Percentiles rank a stretch among this genome's conserved stretches.
These are phyloP conservation scores for Elsinoe arachidis DNA, from an alignment of 2,329 filamentous ascomycete species.

Conservation along the genomic window DNA sequence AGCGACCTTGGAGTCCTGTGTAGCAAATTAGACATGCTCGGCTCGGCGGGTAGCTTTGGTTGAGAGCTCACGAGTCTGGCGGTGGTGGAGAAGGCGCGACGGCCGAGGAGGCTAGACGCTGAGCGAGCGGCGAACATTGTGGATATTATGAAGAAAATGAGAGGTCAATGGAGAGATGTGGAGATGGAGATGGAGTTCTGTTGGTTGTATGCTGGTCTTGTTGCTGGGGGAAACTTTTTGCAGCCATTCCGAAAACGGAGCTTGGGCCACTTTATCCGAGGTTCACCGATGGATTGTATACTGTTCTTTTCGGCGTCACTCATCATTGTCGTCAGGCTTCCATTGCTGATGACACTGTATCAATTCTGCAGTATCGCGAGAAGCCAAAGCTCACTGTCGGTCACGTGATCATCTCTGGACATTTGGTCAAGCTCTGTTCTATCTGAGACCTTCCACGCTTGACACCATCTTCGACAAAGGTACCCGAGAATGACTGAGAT, in stretches of 20 bases:
- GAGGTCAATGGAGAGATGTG: constrained; percentile 58
- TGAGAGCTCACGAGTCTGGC: constrained; percentile 37
- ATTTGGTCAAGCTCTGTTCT: too few relatives aligned
- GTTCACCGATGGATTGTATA: neutral
- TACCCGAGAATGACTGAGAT: too few relatives aligned
- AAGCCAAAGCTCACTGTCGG: too few relatives aligned
- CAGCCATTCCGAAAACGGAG: constrained; percentile 4
- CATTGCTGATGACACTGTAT: too few relatives aligned
- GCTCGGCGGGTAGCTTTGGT: constrained; percentile 15
- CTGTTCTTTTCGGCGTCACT: neutral
- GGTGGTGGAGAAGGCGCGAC: constrained; percentile 45
- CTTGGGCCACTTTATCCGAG: constrained; percentile 8
- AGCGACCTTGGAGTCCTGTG: constrained; percentile 88
- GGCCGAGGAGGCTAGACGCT: constrained; percentile 40
- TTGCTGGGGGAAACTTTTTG: constrained; percentile 10
- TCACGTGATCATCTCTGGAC: too few relatives aligned
- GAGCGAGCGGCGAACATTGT: constrained; percentile 66
- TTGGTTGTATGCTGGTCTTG: neutral
- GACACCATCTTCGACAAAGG: too few relatives aligned
- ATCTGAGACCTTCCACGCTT: too few relatives aligned
- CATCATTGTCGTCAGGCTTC: too few relatives aligned
- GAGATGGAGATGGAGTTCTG: constrained; percentile 75
- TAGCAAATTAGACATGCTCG: neutral
- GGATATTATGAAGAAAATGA: constrained; percentile 67
- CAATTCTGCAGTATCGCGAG: too few relatives aligned